These are phyloP conservation scores for Linnemannia zychae DNA, from an alignment of 192 early-diverging fungal genomes.

Conservation along the genomic window DNA sequence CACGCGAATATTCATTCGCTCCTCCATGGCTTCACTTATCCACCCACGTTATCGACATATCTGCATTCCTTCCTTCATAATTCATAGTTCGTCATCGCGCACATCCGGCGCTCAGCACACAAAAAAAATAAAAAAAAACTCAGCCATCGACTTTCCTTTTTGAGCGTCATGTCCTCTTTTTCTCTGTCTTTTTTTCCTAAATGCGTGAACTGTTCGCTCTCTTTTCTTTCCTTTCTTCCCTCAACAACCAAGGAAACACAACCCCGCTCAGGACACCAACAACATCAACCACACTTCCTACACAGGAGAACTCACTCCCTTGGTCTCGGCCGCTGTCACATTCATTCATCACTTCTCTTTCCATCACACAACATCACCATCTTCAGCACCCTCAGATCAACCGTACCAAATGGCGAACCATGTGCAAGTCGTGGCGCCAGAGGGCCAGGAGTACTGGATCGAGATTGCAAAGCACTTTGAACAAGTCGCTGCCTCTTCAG, in stretches of 20 bases:
- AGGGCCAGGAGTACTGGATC: constrained; percentile 37
- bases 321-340: too few relatives aligned
- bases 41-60: too few relatives aligned
- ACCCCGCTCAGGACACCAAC: background rate
- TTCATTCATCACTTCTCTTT: too few relatives aligned
- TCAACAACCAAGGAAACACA: background rate
- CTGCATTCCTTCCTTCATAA: too few relatives aligned
- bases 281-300: background rate
- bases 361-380: background rate
- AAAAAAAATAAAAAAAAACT: background rate
- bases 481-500: constrained; percentile 9
- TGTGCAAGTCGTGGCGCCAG: constrained; percentile 33
- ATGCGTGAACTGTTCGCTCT: too few relatives aligned
- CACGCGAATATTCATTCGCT: background rate
- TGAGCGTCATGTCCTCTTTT: background rate
- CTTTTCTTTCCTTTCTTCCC: background rate
- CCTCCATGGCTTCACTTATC: too few relatives aligned
- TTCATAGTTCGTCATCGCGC: too few relatives aligned
- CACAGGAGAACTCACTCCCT: background rate
- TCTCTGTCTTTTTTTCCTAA: background rate
- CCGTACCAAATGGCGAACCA: constrained; percentile 24
- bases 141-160: constrained; percentile 8
- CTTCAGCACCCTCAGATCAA: background rate
- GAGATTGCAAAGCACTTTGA: constrained; percentile 48
- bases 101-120: background rate